Evolutionary conservation across 2,329 filamentous ascomycete species (phyloP), one percentile per base, ranked within the genome.

Genomic region (Didymella pomorum): DNA sequence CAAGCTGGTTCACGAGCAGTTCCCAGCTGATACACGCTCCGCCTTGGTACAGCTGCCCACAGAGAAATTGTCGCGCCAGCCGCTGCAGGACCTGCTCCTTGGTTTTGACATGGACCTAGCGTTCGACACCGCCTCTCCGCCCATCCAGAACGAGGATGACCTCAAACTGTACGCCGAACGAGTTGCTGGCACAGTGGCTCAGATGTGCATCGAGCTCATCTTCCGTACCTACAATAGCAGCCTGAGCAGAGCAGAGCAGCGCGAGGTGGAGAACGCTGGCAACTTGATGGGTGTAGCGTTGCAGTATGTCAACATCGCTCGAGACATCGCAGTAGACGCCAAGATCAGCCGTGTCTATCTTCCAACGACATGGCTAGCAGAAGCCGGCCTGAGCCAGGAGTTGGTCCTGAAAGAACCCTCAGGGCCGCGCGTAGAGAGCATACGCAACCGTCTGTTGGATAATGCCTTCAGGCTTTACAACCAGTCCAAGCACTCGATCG

Each of bases 251-350:
- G 57, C 73, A 42, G 75, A 80, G 41, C 66, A 71, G 52, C 70
- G 78, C 14, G 69, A 77, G 2, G 79, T 90, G 6, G 78, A 88
- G 14, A 69, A 78, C 16, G 84, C 87, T 0, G 88, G 88, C 1
- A 80, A 81, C 20, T 79, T 82, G 26, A 92, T 92, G 89, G 90
- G 90, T 0, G 83, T 89, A 31, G 89, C 89, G 1, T 78, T 92
- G n/a, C 89, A 93, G 68, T 91, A 89, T 66, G 85, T 91, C 67
- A 93, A 92, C 68, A 91, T 93, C 60, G 87, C 89, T 3, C 86
- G 90, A 21, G 90, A 93, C 67, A 87, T 92, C n/a, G 74, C 79
- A 3, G 85, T 86, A 2, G 90, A 92, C 66, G 87, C 89, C 0
- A 76, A 78, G 14, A 85, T 90, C 33, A 81, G 82, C 1, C 83